These are phyloP conservation scores for Penicillium sp. DNA, from an alignment of 2,329 filamentous ascomycete genomes.

Conservation along the genomic window DNA sequence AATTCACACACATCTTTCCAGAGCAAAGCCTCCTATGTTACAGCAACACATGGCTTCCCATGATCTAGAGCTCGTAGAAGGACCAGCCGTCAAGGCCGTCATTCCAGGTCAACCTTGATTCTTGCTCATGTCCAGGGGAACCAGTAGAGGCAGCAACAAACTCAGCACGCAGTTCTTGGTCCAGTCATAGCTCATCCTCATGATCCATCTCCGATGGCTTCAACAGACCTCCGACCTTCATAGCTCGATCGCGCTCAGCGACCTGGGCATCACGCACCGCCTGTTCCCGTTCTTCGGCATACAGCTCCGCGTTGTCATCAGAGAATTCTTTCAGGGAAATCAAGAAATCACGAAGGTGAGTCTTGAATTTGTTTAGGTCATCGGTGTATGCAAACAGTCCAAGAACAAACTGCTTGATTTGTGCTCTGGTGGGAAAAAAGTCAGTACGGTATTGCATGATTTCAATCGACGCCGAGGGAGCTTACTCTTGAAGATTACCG, in stretches of 20 bases:
- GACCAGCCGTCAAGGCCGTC: slow-evolving; percentile 61
- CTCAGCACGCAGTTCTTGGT: slow-evolving; percentile 64
- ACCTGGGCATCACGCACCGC: slow-evolving; percentile 80
- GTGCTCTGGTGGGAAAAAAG: slow-evolving; percentile 54
- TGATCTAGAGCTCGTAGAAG: slow-evolving; percentile 57
- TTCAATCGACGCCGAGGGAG: slow-evolving; percentile 19
- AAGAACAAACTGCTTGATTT: slow-evolving; percentile 88
- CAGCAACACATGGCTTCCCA: not conserved
- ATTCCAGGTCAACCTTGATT: slow-evolving; percentile 21
- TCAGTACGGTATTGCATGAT: slow-evolving; percentile 6
- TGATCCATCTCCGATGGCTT: slow-evolving; percentile 96
- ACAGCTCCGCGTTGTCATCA: slow-evolving; percentile 92
- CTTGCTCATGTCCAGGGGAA: slow-evolving; percentile 18
- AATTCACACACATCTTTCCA: slow-evolving; percentile 6
- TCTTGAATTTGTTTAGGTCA: slow-evolving; percentile 90
- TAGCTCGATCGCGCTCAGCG: slow-evolving; percentile 83
- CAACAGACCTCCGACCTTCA: slow-evolving; percentile 91
- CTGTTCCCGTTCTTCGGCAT: slow-evolving; percentile 90
- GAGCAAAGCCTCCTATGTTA: not conserved
- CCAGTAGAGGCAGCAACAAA: slow-evolving; percentile 40
- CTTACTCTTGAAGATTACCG: slow-evolving; percentile 85
- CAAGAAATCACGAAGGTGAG: slow-evolving; percentile 92
- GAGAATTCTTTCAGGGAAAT: slow-evolving; percentile 97
- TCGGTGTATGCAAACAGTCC: slow-evolving; percentile 84
- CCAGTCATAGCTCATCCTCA: slow-evolving; percentile 79